These are phyloP conservation scores for Serendipita sp. DNA, from an alignment of 768 basidiomycete genomes.

Conservation along the genomic window DNA sequence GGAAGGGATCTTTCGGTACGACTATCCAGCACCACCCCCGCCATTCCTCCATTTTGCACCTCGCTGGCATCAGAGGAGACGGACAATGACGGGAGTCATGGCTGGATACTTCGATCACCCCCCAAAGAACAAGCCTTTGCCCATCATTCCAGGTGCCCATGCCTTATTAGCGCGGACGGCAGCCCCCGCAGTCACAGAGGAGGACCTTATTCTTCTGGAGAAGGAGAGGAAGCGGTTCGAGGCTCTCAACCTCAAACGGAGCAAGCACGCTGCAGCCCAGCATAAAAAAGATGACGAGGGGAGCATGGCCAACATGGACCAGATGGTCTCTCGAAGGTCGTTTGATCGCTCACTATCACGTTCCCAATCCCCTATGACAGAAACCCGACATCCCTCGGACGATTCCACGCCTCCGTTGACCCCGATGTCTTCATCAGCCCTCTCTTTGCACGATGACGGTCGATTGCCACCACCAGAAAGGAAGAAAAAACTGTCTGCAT, in stretches of 20 bases:
- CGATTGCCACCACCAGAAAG: neutral
- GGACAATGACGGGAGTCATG: conserved; percentile 1
- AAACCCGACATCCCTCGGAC: neutral
- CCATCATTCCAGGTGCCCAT: conserved; percentile 1
- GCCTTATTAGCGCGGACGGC: neutral
- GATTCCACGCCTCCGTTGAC: conserved; percentile 1
- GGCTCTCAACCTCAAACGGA: neutral
- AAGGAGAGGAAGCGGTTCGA: neutral
- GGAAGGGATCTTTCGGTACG: neutral
- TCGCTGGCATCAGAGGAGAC: neutral
- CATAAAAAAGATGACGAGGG: neutral
- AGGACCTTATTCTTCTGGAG: neutral
- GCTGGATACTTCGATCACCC: conserved; percentile 1
- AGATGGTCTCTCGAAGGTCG: neutral
- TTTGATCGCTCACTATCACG: neutral
- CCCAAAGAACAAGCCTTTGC: neutral
- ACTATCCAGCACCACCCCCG: neutral
- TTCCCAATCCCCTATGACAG: neutral
- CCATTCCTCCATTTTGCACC: conserved; percentile 5
- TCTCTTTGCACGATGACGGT: neutral
- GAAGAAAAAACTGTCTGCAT: neutral
- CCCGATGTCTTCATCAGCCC: neutral
- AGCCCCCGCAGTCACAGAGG: neutral
- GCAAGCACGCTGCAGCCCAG: neutral
- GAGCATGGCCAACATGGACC: neutral